Evolutionary conservation across 352 stramenopile species (phyloP).

Genomic region (Phytopythium delawarense): DNA sequence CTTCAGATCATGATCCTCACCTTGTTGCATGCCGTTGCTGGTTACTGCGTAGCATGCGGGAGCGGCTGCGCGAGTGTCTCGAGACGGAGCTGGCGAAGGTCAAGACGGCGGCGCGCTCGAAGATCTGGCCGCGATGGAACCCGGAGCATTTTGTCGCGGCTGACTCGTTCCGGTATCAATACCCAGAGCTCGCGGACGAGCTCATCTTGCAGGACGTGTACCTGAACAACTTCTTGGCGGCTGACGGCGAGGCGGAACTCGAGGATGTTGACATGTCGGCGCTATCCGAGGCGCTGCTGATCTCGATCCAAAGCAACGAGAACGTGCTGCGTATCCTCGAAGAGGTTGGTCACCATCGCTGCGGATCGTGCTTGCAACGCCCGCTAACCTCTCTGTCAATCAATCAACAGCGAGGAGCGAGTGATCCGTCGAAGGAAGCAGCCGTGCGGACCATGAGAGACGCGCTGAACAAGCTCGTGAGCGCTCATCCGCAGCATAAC

Average conservation of each 20-base stretch:
- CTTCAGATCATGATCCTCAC: not conserved
- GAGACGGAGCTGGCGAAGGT: conserved; percentile 58
- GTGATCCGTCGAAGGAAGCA: conserved; percentile 50
- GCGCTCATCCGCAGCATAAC: conserved; percentile 71
- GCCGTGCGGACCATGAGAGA: conserved; percentile 65
- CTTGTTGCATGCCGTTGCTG: not conserved
- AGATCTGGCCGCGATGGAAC: conserved; percentile 73
- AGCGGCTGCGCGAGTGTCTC: conserved; percentile 49
- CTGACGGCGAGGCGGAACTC: conserved; percentile 39
- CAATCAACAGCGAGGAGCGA: conserved; percentile 37
- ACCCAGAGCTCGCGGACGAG: conserved; percentile 67
- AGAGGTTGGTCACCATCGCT: conserved; percentile 21
- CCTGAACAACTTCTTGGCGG: conserved; percentile 73
- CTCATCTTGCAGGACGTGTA: conserved; percentile 81
- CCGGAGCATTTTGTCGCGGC: conserved; percentile 82
- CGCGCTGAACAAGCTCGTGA: conserved; percentile 74
- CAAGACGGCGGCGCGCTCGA: conserved; percentile 40
- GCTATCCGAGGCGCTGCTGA: conserved; percentile 72
- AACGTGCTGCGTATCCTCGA: conserved; percentile 77
- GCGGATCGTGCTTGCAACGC: not conserved
- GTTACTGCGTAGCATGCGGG: conserved; percentile 38
- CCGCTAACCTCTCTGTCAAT: not conserved
- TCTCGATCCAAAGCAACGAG: conserved; percentile 80
- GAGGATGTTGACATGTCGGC: conserved; percentile 73
- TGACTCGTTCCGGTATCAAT: conserved; percentile 85